Evolutionary conservation across 306 rosid species (phyloP), one percentile per base, ranked within the genome.

Genomic region (Malus domestica): DNA sequence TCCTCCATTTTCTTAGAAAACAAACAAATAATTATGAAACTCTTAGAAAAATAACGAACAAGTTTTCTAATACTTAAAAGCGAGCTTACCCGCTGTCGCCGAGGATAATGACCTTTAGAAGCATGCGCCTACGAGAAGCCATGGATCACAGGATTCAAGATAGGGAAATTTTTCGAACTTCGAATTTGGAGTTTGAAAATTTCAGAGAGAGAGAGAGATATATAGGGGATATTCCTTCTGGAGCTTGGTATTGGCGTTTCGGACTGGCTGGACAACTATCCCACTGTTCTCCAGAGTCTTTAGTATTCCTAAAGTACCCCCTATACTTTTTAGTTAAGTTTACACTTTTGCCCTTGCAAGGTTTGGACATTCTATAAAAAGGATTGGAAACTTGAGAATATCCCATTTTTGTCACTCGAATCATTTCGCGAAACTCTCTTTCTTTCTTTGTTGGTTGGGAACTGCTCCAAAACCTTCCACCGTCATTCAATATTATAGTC

Each of bases 91-190:
- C 99, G 82, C 99, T 96, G 71, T 96, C 99, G 38, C 99, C 99
- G 74, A 92, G 97, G 90, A 96, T 96, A 44, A 96, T 92, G 91
- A 96, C 98, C 89, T 96, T 96, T 44, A 96, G 83, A 22, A 96
- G 88, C 97, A 96, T 92, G 84, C 99, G 99, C 71, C 99, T 86
- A 45, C 99, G 98, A 73, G 99, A 90, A 57, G 99, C 96, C 99
- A 96, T 96, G 60, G 55, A 49, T 83, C 72, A 49, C 63, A 78
- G 67, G n/a, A 32, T 64, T 6, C 44, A 19, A 51, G 60, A 82
- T 38, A 8, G 69, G 64, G 65, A 72, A 5, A 38, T 23, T 38
- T 10, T 61, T 49, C 15, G 62, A 44, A 58, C 25, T 64, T 79
- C 0, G 68, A 30, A 82, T 72, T 73, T 46, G n/a, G 65, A 33